Evolutionary conservation across 2,329 filamentous ascomycete genomes (phyloP).

Genomic region (Periconia macrospinosa): DNA sequence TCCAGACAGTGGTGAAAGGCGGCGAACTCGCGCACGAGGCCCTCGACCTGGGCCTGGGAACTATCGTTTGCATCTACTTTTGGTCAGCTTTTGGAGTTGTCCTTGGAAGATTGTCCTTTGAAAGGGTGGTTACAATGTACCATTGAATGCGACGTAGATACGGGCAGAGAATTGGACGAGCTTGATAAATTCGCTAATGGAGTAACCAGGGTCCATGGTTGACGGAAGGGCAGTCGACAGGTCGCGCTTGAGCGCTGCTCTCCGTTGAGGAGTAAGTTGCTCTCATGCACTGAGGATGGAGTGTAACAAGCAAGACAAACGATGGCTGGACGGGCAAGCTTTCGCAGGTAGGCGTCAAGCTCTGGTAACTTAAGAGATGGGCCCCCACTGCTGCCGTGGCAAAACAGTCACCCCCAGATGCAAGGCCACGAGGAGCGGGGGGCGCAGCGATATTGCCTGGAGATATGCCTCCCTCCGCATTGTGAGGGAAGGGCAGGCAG

Average conservation of each 20-base stretch:
- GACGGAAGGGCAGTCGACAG: conserved; percentile 18
- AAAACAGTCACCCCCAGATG: not conserved
- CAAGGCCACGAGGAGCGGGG: not conserved
- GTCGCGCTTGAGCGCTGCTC: conserved; percentile 33
- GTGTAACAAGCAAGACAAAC: not conserved
- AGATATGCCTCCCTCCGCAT: not conserved
- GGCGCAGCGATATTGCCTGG: conserved; percentile 9
- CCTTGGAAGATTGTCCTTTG: not conserved
- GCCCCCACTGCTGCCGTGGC: conserved; percentile 2
- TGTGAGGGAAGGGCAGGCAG: too few species aligned
- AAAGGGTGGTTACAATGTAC: conserved; percentile 11
- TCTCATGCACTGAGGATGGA: conserved; percentile 25
- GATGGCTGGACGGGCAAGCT: conserved; percentile 21
- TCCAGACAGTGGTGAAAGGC: conserved; percentile 32
- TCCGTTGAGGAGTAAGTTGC: conserved; percentile 5
- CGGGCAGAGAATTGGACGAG: conserved; percentile 34
- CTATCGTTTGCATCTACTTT: conserved; percentile 36
- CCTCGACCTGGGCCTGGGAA: conserved; percentile 35
- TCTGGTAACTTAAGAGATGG: conserved; percentile 13
- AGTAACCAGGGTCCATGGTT: conserved; percentile 35
- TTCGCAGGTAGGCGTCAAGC: conserved; percentile 6
- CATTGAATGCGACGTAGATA: conserved; percentile 37
- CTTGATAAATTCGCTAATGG: conserved; percentile 34
- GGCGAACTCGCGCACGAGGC: conserved; percentile 32
- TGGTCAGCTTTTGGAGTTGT: conserved; percentile 9